These are phyloP conservation scores for Ophiocordyceps sinensis DNA, from an alignment of 2,329 filamentous ascomycete species.

Conservation along the genomic window DNA sequence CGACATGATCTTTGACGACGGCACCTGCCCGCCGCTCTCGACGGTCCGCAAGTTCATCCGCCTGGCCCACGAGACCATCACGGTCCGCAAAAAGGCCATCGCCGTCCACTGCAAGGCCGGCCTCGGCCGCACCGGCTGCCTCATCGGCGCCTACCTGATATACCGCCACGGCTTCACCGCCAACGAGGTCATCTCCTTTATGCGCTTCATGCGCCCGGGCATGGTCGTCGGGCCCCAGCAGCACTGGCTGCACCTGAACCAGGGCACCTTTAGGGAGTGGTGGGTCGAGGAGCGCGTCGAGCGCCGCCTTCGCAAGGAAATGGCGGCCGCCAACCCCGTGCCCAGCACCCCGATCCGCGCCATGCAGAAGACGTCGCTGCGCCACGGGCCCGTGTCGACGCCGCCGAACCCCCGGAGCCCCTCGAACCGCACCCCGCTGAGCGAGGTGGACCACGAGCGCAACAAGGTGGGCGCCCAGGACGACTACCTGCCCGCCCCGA, in stretches of 20 bases:
- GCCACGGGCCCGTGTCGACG: conserved; percentile 61
- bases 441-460: conserved; percentile 77
- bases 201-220: conserved; percentile 97
- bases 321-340: conserved; percentile 30
- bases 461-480: conserved; percentile 58
- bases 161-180: conserved; percentile 96
- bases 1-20: conserved; percentile 99
- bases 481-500: conserved; percentile 87
- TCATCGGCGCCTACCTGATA: conserved; percentile 95
- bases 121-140: conserved; percentile 82
- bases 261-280: conserved; percentile 96
- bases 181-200: conserved; percentile 93
- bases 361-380: conserved; percentile 43
- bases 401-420: conserved; percentile 67
- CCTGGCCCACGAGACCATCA: conserved; percentile 88
- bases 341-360: conserved; percentile 48
- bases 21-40: conserved; percentile 78
- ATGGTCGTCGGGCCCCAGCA: conserved; percentile 99
- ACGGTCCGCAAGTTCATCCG: conserved; percentile 94
- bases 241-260: conserved; percentile 97
- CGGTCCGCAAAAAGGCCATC: conserved; percentile 77
- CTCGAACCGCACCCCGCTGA: conserved; percentile 70
- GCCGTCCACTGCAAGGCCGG: conserved; percentile 98
- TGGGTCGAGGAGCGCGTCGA: conserved; percentile 84
- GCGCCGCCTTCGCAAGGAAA: conserved; percentile 46